phyloP scores from a whole-genome alignment of 148 eudicot genomes.

The Gaultheria prostrata region DNA sequence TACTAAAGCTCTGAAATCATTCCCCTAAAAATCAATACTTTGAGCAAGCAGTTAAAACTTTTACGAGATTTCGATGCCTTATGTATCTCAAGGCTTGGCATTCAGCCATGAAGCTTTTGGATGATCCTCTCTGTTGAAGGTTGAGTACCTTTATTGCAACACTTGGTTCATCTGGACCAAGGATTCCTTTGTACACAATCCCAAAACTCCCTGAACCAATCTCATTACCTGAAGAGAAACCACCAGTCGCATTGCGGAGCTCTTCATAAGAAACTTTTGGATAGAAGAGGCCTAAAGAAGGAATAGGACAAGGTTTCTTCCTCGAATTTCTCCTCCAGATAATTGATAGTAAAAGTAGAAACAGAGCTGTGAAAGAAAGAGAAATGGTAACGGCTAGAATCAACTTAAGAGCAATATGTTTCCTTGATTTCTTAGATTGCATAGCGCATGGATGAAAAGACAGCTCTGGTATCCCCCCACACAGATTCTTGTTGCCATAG shows the following conservation, averaged over 20 bases:
- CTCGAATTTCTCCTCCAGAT: constrained; percentile 11
- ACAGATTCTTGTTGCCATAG: neutral
- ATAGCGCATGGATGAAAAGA: neutral
- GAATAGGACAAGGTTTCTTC: constrained; percentile 4
- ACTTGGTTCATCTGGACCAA: constrained; percentile 15
- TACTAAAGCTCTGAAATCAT: neutral
- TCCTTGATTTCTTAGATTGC: neutral
- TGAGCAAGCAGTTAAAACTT: neutral
- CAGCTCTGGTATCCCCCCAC: neutral
- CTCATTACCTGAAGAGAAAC: constrained; percentile 33
- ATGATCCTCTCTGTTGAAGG: constrained; percentile 29
- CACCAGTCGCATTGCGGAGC: constrained; percentile 27
- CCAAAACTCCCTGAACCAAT: constrained; percentile 42
- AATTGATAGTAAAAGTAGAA: neutral
- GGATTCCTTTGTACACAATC: constrained; percentile 36
- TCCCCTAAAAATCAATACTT: neutral
- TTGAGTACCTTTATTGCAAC: constrained; percentile 44
- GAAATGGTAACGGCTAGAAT: neutral
- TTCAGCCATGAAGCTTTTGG: constrained; percentile 36
- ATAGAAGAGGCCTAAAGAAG: constrained; percentile 16
- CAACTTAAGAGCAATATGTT: neutral
- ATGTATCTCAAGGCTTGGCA: constrained; percentile 36
- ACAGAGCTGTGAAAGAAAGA: neutral
- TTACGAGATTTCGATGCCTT: constrained; percentile 35
- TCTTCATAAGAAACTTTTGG: constrained; percentile 31